Evolutionary conservation across 176 grass and related monocot genomes (phyloP), one percentile per base, ranked within the genome.

Genomic region (Canna indica): DNA sequence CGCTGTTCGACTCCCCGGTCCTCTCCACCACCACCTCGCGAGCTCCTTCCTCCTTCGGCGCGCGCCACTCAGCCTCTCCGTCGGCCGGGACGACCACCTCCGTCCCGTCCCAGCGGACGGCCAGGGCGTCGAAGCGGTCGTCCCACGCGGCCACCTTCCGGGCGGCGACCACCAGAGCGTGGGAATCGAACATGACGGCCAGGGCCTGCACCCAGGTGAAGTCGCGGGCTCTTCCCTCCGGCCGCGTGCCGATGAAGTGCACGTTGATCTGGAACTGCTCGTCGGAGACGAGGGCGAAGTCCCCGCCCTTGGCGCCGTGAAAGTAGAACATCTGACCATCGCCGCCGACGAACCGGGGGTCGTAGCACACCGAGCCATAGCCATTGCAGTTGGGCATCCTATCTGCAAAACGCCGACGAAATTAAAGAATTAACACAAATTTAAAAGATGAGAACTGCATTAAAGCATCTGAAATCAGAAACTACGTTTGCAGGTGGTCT

Each of bases 301-400:
- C 76, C 6, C 81, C 81, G 1, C 64, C 71, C 2, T 70, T 78
- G 32, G 32, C 44, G 44, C 81, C 81, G 20, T 84, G 81, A 64
- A 84, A 84, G 71, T 84, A 84, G 76, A 84, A 84, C 63, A 84
- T 79, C n/a, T 75, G 70, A 17, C 81, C 81, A 22, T 84, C 76
- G 65, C 81, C 81, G 13, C 81, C 81, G 7, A 83, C 46, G 58
- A 83, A 83, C 35, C 81, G 75, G 1, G 81, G 81, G 38, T 84
- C 81, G 30, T 84, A 84, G 67, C 81, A 84, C 26, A 84, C 76
- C 20, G 81, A 84, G 26, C 81, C 81, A 7, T 75, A 84, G 0
- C 81, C 81, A 6, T 79, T 63, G 59, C 81, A 84, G 11, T 79
- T 74, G 31, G 81, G 76, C 25, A 79, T 34, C 28, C 81, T 61